Conservation (phyloP, 73 alveolate genomes). For the Paramecium caudatum region DNA sequence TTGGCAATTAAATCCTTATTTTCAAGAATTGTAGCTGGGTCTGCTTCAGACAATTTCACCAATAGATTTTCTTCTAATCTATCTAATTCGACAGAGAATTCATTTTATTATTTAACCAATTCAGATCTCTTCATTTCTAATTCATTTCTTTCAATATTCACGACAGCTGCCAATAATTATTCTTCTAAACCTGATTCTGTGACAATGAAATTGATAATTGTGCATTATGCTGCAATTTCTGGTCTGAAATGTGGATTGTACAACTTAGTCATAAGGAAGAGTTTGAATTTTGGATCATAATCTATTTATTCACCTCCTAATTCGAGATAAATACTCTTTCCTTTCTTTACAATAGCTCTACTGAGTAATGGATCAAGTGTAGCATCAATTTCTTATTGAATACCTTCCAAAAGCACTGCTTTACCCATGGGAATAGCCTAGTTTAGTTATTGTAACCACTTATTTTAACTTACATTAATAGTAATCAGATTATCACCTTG, state of each 20-base stretch:
- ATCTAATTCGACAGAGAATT: conserved; percentile 97
- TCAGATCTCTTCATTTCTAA: conserved; percentile 98
- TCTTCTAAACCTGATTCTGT: conserved; percentile 99
- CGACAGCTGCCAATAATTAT: conserved; percentile 98
- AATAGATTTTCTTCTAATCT: conserved; percentile 97
- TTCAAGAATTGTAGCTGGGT: conserved; percentile 98
- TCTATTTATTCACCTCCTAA: conserved; percentile 98
- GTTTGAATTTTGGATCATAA: conserved; percentile 96
- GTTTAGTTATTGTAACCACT: conserved; percentile 95
- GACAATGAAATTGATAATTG: conserved; percentile 99
- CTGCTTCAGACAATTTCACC: conserved; percentile 98
- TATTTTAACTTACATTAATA: conserved; percentile 87
- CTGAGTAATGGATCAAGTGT: conserved; percentile 99
- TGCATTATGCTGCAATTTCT: conserved; percentile 99
- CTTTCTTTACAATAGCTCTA: conserved; percentile 97
- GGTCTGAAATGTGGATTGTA: conserved; percentile 99
- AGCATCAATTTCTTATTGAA: conserved; percentile 99
- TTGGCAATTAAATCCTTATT: conserved; percentile 96
- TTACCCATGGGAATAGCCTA: conserved; percentile 96
- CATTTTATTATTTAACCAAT: conserved; percentile 97
- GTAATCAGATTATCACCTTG: conserved; percentile 78
- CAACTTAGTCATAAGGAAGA: conserved; percentile 98
- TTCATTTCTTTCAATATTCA: conserved; percentile 99
- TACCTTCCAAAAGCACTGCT: conserved; percentile 96
- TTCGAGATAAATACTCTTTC: conserved; percentile 85